These are phyloP conservation scores for Alternaria novae-zelandiae DNA, from an alignment of 2,329 filamentous ascomycete genomes.

Conservation along the genomic window DNA sequence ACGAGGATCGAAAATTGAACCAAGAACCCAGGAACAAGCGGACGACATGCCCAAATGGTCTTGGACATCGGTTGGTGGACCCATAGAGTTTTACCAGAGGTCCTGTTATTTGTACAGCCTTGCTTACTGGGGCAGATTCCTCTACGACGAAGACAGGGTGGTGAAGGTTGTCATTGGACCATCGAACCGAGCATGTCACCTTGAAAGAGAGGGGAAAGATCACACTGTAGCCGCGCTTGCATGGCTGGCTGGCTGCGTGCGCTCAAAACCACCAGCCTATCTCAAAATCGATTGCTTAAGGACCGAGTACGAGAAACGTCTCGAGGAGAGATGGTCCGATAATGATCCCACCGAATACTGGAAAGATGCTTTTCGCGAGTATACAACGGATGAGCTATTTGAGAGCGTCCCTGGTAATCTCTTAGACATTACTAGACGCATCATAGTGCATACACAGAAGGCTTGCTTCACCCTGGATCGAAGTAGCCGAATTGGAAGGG, in stretches of 20 bases:
- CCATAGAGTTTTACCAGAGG: not conserved
- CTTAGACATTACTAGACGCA: not conserved
- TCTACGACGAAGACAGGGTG: not conserved
- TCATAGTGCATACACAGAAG: conserved; percentile 1
- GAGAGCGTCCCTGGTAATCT: not conserved
- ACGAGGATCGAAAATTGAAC: not conserved
- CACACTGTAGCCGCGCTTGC: not conserved
- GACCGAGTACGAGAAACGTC: not conserved
- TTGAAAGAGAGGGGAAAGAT: not conserved
- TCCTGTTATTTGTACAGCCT: not conserved
- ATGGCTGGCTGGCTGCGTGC: not conserved
- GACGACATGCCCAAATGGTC: not conserved
- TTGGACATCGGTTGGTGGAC: not conserved
- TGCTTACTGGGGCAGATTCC: not conserved
- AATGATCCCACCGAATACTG: not conserved
- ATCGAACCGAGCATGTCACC: not conserved
- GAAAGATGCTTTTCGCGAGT: not conserved
- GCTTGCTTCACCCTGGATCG: not conserved
- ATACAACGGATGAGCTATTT: not conserved
- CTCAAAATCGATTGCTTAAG: not conserved
- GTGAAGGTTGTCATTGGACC: not conserved
- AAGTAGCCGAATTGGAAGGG: not conserved
- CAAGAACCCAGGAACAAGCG: not conserved
- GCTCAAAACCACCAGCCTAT: not conserved
- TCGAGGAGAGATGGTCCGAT: not conserved